Evolutionary conservation across 208 protist species (phyloP), one percentile per base, ranked within the genome.

Genomic region (Strigomonas oncopelti): DNA sequence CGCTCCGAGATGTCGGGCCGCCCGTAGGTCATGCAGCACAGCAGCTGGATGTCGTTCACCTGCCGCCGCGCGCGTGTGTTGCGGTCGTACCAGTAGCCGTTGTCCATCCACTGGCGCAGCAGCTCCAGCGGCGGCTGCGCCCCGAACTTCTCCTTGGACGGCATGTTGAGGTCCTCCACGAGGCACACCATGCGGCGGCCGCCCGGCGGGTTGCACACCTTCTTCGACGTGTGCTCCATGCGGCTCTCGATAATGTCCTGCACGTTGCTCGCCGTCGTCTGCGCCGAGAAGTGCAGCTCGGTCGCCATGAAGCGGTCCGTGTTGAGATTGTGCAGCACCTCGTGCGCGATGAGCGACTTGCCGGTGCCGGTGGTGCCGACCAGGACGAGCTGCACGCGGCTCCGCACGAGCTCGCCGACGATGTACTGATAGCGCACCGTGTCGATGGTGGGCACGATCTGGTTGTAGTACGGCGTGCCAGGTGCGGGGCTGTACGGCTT

Each of bases 131-230:
- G 97, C 20, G 98, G 97, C 84, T 99, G 97, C 28, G 95, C 95
- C n/a, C 97, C 97, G 75, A 98, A 99, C 59, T 91, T 87, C 74
- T 99, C 97, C 80, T 97, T 97, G 16, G 88, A 81, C 3, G 98
- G 98, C 97, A 99, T 99, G 75, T 99, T 99, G 18, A 99, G 82
- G 68, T 99, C 98, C 84, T 99, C 98, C 56, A 99, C 84, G 69
- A 99, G 97, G 64, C 95, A 93, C 57, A 99, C 82, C 83, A 99
- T 91, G 51, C 90, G 81, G 56, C 97, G 96, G 31, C 97, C 97
- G 46, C 87, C 92, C 8, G 93, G 85, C 2, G 98, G 97, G 45
- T 81, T 87, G 75, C 90, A 99, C n/a, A 90, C 95, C 75, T 98
- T 96, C 77, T 98, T 98, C 31, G 94, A 96, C 58, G 95, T 94